Percentiles rank a stretch among this genome's conserved stretches.
These are phyloP conservation scores for Massarina eburnea DNA, from an alignment of 2,329 filamentous ascomycete genomes.

Conservation along the genomic window DNA sequence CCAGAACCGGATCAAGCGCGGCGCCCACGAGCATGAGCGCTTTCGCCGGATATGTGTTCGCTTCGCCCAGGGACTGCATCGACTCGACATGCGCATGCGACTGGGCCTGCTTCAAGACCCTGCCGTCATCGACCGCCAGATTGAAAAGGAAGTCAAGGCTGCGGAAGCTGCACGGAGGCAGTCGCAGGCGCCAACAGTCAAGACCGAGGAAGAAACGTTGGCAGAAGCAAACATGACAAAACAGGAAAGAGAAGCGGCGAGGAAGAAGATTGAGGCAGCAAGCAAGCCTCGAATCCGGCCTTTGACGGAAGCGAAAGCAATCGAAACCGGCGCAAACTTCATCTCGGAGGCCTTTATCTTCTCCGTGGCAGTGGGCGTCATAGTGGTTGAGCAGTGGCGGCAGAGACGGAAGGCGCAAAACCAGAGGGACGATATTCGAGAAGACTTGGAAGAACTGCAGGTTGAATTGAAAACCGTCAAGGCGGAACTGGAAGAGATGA, in stretches of 20 bases:
- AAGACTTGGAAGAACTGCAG: constrained; percentile 61
- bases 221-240: constrained; percentile 56
- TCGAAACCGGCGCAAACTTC: constrained; percentile 70
- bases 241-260: constrained; percentile 52
- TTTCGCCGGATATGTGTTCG: constrained; percentile 64
- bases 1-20: constrained; percentile 67
- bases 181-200: constrained; percentile 59
- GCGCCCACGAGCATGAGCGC: constrained; percentile 68
- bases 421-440: constrained; percentile 61
- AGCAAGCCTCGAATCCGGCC: constrained; percentile 60
- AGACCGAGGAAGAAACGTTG: constrained; percentile 61
- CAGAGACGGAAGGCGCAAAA: constrained; percentile 62
- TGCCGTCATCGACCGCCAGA: constrained; percentile 56
- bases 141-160: constrained; percentile 56
- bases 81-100: constrained; percentile 68
- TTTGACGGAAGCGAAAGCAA: constrained; percentile 67
- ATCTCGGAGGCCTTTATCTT: constrained; percentile 70
- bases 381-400: constrained; percentile 64
- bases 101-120: constrained; percentile 66
- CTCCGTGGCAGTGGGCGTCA: constrained; percentile 62
- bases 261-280: constrained; percentile 44
- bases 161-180: constrained; percentile 57
- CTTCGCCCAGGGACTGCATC: constrained; percentile 65
- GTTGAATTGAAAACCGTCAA: constrained; percentile 44
- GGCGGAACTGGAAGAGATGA: constrained; percentile 45